Evolutionary conservation across 2,329 filamentous ascomycete genomes (phyloP).

Genomic region (Grosmannia huntii): DNA sequence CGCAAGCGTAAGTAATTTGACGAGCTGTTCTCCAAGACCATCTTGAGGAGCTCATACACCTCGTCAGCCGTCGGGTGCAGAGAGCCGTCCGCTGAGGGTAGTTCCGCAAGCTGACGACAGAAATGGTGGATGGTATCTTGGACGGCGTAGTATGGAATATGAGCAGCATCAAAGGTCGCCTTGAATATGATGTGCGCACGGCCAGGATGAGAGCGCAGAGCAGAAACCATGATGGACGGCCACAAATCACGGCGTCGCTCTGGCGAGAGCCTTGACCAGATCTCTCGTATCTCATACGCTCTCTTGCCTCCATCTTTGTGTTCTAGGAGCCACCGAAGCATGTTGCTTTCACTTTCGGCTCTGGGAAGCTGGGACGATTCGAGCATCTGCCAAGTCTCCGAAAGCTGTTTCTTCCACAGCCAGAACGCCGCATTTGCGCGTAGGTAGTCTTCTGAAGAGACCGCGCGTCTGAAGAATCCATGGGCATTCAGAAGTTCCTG

Average conservation of each 20-base stretch:
- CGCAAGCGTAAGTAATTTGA: constrained; percentile 18
- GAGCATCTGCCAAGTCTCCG: constrained; percentile 7
- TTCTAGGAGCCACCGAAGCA: constrained; percentile 18
- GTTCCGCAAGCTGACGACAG: constrained; percentile 6
- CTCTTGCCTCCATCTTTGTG: background rate
- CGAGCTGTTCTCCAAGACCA: constrained; percentile 9
- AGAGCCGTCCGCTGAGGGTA: background rate
- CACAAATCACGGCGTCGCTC: constrained; percentile 17
- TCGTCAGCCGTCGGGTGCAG: background rate
- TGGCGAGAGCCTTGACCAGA: constrained; percentile 20
- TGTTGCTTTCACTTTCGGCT: background rate
- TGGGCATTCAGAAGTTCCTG: background rate
- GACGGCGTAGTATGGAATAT: constrained; percentile 24
- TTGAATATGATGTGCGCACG: constrained; percentile 21
- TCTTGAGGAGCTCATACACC: background rate
- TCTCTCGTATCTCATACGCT: constrained; percentile 17
- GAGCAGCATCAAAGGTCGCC: constrained; percentile 22
- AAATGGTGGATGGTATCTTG: constrained; percentile 23
- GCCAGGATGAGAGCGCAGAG: constrained; percentile 20
- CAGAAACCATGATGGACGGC: constrained; percentile 23
- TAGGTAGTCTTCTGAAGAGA: background rate
- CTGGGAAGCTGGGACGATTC: constrained; percentile 3
- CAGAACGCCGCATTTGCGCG: background rate
- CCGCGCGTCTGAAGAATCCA: background rate
- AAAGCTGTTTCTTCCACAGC: constrained; percentile 9